These are phyloP conservation scores for Limnanthes douglasii DNA, from an alignment of 345 rosid species.

Conservation along the genomic window DNA sequence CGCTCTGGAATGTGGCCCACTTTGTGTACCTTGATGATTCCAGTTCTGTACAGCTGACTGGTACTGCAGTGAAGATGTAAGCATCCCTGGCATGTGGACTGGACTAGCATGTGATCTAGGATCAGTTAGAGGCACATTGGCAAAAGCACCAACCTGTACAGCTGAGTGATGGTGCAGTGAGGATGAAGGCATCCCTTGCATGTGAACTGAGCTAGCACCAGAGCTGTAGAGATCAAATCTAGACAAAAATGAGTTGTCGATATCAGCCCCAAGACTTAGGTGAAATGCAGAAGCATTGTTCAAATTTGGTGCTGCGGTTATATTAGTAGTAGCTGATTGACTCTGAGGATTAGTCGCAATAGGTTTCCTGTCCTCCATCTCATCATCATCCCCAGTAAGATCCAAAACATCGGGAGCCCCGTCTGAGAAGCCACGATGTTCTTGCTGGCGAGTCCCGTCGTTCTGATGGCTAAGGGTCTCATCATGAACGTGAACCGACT, in stretches of 20 bases:
- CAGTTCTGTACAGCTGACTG: slow-evolving; percentile 18
- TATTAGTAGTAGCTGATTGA: slow-evolving; percentile 16
- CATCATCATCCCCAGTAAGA: slow-evolving; percentile 55
- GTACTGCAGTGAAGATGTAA: slow-evolving; percentile 5
- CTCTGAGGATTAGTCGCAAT: slow-evolving; percentile 15
- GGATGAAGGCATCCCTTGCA: slow-evolving; percentile 7
- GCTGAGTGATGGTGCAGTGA: slow-evolving; percentile 15
- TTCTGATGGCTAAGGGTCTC: slow-evolving; percentile 11
- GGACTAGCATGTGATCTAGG: too few species aligned
- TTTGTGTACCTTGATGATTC: slow-evolving; percentile 15
- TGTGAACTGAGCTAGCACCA: slow-evolving; percentile 11
- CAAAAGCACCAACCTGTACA: too few species aligned
- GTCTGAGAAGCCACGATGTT: slow-evolving; percentile 7
- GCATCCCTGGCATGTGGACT: too few species aligned
- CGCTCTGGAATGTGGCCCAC: slow-evolving; percentile 15
- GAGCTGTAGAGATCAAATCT: slow-evolving; percentile 7
- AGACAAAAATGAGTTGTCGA: slow-evolving; percentile 18
- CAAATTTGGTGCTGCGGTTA: slow-evolving; percentile 6
- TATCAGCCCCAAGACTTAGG: slow-evolving; percentile 8
- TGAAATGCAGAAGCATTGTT: slow-evolving; percentile 9
- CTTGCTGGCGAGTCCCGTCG: slow-evolving; percentile 16
- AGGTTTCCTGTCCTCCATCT: slow-evolving; percentile 61
- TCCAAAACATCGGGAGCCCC: slow-evolving; percentile 37
- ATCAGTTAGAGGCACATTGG: too few species aligned
- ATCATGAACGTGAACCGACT: slow-evolving; percentile 13